Percentiles rank a stretch among this genome's conserved stretches.
These are phyloP conservation scores for Phytophthora vignae DNA, from an alignment of 352 stramenopile genomes.

Conservation along the genomic window DNA sequence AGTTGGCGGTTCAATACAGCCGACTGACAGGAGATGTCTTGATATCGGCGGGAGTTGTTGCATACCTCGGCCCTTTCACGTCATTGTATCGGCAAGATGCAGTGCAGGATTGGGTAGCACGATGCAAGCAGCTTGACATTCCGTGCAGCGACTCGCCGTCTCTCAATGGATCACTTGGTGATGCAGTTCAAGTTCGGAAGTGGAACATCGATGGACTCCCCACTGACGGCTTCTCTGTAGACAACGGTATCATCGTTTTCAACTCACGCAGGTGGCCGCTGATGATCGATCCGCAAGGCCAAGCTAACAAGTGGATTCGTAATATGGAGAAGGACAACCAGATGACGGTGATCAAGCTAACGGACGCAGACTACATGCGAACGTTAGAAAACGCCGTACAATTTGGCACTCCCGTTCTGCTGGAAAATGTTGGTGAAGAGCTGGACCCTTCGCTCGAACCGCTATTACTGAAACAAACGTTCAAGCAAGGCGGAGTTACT, in stretches of 20 bases:
- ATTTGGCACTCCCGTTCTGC: constrained; percentile 92
- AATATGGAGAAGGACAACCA: constrained; percentile 94
- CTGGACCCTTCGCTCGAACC: constrained; percentile 94
- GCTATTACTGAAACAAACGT: constrained; percentile 94
- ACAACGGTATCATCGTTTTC: constrained; percentile 96
- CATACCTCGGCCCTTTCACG: constrained; percentile 95
- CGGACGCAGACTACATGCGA: constrained; percentile 93
- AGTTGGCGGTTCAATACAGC: constrained; percentile 87
- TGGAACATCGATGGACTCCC: constrained; percentile 96
- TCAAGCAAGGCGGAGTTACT: constrained; percentile 93
- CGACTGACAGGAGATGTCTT: constrained; percentile 93
- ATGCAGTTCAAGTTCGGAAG: constrained; percentile 92
- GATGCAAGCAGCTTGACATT: constrained; percentile 82
- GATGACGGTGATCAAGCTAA: constrained; percentile 95
- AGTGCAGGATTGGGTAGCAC: constrained; percentile 79
- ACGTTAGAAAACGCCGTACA: constrained; percentile 94
- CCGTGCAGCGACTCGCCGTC: constrained; percentile 89
- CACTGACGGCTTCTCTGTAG: constrained; percentile 93
- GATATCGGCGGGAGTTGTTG: constrained; percentile 92
- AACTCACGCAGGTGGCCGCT: constrained; percentile 94
- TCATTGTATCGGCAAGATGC: constrained; percentile 86
- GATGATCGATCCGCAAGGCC: constrained; percentile 96
- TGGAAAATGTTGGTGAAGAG: constrained; percentile 94
- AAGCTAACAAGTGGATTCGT: constrained; percentile 96
- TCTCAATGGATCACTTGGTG: constrained; percentile 88